Evolutionary conservation across 768 basidiomycete species (phyloP), one percentile per base, ranked within the genome.

Genomic region (Antrodiella citrinella): DNA sequence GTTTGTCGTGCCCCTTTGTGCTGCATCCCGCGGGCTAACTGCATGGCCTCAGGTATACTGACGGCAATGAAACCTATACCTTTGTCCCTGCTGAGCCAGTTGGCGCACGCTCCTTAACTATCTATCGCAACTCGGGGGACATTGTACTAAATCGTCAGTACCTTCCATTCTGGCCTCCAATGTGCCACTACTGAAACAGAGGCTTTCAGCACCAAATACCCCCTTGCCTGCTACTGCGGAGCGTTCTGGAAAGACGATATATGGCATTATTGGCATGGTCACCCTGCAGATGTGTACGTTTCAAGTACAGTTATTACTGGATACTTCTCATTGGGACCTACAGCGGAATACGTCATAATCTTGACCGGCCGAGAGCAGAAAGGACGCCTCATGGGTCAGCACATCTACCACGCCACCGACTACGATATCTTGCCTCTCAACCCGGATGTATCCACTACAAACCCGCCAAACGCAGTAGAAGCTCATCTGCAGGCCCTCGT

Each of bases 291-390:
- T 87, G 59, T 84, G 87, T 89, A 59, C 52, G 82, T 71, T 26
- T 30, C 22, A 20, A 23, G n/a, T 24, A 18, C 20, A 45, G 30
- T 4, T 44, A 19, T 22, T 12, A 4, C 48, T 49, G 39, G 18
- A 15, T 20, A 21, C 30, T 4, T 3, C 9, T 48, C n/a, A 26
- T 15, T 15, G 30, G 30, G 24, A 7, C 4, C n/a, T 52, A 30
- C 55, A 98, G 95, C 94, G 62, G 96, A 98, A 68, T 97, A 95
- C 69, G 68, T 98, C 45, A 78, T 99, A 55, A 73, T 96, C 38
- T 74, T 97, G 54, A 96, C 91, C 40, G 84, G 83, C 22, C 81
- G 93, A 43, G 82, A 84, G 56, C 78, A 83, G 26, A 80, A 78
- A 55, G 87, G 86, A 12, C 78, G 84, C 51, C 72, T 98, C 51